phyloP scores from a whole-genome alignment of 371 early-diverging fungal genomes.

The Nematocida ironsii region DNA sequence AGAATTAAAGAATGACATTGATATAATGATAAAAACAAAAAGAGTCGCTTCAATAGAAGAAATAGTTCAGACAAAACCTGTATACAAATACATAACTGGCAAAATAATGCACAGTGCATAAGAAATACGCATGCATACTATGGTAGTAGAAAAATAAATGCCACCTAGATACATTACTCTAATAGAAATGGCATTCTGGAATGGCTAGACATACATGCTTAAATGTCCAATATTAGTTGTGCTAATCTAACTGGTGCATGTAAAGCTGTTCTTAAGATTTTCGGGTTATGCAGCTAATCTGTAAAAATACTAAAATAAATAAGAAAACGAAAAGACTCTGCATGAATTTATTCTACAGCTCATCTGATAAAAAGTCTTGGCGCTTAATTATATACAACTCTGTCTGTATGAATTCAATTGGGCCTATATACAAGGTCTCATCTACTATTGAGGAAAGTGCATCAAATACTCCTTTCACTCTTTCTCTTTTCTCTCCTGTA shows the following conservation, averaged over 20 bases:
- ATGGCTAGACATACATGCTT: too few relatives aligned
- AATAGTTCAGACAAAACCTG: neutral
- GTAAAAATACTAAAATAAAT: too few relatives aligned
- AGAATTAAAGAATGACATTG: slow-evolving; percentile 16
- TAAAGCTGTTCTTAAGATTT: neutral
- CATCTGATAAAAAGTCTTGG: neutral
- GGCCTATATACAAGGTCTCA: slow-evolving; percentile 34
- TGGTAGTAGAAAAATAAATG: too few relatives aligned
- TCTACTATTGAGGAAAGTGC: slow-evolving; percentile 36
- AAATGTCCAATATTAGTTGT: too few relatives aligned
- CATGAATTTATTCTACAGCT: slow-evolving; percentile 1
- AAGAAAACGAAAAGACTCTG: too few relatives aligned
- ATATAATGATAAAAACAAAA: slow-evolving; percentile 12
- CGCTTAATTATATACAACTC: neutral
- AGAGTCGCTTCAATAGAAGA: slow-evolving; percentile 54
- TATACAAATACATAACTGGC: neutral
- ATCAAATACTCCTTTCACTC: slow-evolving; percentile 19
- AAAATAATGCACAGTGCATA: too few relatives aligned
- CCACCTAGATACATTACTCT: too few relatives aligned
- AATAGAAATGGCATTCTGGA: too few relatives aligned
- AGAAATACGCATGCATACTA: too few relatives aligned
- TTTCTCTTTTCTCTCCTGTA: slow-evolving; percentile 12
- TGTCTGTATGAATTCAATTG: neutral
- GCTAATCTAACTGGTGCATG: neutral
- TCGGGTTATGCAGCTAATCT: neutral